Base-by-base conservation (phyloP, 179 eudicot species). In the Pouteria campechiana region DNA sequence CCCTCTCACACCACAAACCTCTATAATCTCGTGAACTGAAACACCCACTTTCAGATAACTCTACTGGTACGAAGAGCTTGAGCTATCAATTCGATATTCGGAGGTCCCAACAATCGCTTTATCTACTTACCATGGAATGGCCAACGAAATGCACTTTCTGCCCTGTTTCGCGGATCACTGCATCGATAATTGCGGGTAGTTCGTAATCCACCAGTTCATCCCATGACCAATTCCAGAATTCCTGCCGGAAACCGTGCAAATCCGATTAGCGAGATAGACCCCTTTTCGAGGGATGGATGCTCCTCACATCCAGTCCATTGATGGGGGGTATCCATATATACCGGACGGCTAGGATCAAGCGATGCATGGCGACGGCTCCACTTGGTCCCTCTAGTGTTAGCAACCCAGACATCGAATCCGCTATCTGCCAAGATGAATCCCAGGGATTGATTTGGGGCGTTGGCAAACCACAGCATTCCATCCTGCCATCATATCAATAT, bases 161-260 rank as follows among this genome's bases (percentile, higher is more conserved):
- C 3, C 76, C 69, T 5, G 81, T 76, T 38, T 64, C 73, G 27
- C 18, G 48, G 29, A 64, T 23, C 1, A 80, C 73, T 28, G 55
- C 59, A 18, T 68, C 46, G 48, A 70, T 46, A 1, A 63, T 46
- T n/a, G 90, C 78, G 0, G 90, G 83, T 21, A 80, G 63, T 47
- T 80, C 90, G 44, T 69, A 70, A 6, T 63, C 65, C 6, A 63
- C 78, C 52, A 80, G 51, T 45, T 80, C 90, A 49, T 80, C 90
- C 90, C 90, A 76, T 14, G 90, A 65, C 90, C 90, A 80, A 39
- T 76, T 51, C 90, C 83, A 80, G 47, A 69, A 80, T 9, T 46
- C 81, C 88, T 79, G 52, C 35, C 35, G 19, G 34, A 22, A 2
- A 27, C 3, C 0, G 7, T 5, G 9, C 11, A 1, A 41, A 7